Evolutionary conservation across 768 basidiomycete species (phyloP).

Genomic region (Leccinum aurantiacum): DNA sequence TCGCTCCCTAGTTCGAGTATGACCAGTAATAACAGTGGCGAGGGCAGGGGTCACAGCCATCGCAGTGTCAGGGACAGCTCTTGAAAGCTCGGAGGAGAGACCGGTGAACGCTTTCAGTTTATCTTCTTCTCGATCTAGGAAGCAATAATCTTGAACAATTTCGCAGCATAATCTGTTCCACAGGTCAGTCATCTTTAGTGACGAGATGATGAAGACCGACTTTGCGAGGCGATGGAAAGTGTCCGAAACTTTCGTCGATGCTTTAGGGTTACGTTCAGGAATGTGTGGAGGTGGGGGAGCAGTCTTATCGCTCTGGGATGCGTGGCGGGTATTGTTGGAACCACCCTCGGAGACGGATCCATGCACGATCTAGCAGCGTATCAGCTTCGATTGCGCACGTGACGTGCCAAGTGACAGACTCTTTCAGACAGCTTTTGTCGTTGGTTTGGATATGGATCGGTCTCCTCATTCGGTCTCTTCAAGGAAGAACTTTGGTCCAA

Average conservation of each 20-base stretch:
- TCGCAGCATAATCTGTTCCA: constrained; percentile 44
- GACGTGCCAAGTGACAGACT: constrained; percentile 21
- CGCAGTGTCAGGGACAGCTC: constrained; percentile 43
- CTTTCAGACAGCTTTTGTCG: constrained; percentile 27
- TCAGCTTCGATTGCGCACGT: constrained; percentile 11
- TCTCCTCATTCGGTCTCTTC: constrained; percentile 30
- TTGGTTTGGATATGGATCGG: constrained; percentile 27
- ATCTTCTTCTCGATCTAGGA: constrained; percentile 44
- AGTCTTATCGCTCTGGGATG: constrained; percentile 11
- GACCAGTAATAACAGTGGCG: constrained; percentile 43
- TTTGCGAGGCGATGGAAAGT: constrained; percentile 44
- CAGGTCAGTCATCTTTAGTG: constrained; percentile 12
- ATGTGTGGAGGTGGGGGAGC: background rate
- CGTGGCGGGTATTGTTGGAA: constrained; percentile 5
- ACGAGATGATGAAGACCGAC: constrained; percentile 17
- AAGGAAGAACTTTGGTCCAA: constrained; percentile 17
- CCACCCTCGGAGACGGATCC: constrained; percentile 9
- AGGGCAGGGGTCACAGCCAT: constrained; percentile 45
- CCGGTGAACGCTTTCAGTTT: constrained; percentile 51
- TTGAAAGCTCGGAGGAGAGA: constrained; percentile 47
- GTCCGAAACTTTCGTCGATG: constrained; percentile 18
- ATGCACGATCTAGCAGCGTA: constrained; percentile 12
- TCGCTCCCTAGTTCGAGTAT: constrained; percentile 43
- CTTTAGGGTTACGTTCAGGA: constrained; percentile 6
- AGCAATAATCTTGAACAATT: constrained; percentile 43